phyloP scores from a whole-genome alignment of 2,329 filamentous ascomycete genomes.

The Neonectria ditissima region DNA sequence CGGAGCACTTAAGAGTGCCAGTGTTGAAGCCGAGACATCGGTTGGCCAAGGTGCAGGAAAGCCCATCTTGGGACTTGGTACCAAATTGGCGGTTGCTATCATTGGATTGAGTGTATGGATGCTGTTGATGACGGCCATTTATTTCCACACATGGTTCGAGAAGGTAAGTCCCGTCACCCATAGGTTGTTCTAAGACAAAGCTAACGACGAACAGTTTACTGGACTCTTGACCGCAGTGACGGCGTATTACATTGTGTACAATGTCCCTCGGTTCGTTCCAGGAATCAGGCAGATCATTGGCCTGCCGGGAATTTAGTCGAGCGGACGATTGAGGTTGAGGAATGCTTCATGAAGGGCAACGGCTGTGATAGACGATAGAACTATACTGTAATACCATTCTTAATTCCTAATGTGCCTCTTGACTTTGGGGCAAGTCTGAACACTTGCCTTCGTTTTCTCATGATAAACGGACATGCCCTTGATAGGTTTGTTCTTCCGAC shows the following conservation, averaged over 20 bases:
- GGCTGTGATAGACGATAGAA: conserved; percentile 20
- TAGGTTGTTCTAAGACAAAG: not conserved
- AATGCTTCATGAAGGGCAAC: not conserved
- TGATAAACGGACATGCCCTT: too few relatives aligned
- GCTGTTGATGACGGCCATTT: conserved; percentile 97
- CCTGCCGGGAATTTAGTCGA: conserved; percentile 61
- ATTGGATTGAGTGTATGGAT: conserved; percentile 88
- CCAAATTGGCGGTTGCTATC: conserved; percentile 71
- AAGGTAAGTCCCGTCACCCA: conserved; percentile 72
- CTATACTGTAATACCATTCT: conserved; percentile 13
- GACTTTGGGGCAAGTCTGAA: too few relatives aligned
- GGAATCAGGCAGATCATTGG: conserved; percentile 59
- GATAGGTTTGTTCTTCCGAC: too few relatives aligned
- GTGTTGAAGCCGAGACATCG: conserved; percentile 56
- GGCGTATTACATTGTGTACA: conserved; percentile 63
- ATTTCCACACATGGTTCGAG: conserved; percentile 99
- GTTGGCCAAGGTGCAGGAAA: conserved; percentile 40
- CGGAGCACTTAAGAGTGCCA: conserved; percentile 72
- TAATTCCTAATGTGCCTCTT: not conserved
- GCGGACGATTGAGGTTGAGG: not conserved
- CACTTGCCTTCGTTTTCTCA: too few relatives aligned
- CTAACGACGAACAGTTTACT: conserved; percentile 59
- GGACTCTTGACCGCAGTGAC: conserved; percentile 62
- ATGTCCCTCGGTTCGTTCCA: conserved; percentile 64
- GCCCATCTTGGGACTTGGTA: conserved; percentile 57